phyloP scores from a whole-genome alignment of 257 asterid genomes.

The Fraxinus pennsylvanica region DNA sequence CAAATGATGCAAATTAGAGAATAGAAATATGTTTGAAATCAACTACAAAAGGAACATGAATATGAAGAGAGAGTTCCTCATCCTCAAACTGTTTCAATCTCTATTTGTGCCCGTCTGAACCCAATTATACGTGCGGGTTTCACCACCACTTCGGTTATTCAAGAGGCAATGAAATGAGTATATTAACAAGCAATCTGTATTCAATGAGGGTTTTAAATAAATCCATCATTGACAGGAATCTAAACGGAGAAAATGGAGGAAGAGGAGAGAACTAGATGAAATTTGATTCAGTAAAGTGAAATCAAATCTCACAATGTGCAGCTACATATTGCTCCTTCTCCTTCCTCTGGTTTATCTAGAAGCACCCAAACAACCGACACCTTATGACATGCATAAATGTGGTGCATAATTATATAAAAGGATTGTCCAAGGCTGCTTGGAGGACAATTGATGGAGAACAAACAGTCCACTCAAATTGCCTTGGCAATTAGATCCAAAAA shows the following conservation, averaged over 20 bases:
- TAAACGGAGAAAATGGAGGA: not conserved
- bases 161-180: conserved; percentile 12
- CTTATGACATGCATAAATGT: not conserved
- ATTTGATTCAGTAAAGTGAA: not conserved
- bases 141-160: conserved; percentile 26
- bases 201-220: not conserved
- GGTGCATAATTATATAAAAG: not conserved
- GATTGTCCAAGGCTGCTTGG: conserved; percentile 32
- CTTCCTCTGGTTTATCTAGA: not conserved
- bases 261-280: not conserved
- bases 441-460: conserved; percentile 17
- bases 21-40: not conserved
- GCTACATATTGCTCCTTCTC: not conserved
- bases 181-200: not conserved
- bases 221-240: not conserved
- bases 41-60: not conserved
- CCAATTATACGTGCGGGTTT: conserved; percentile 8
- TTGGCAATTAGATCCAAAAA: conserved; percentile 6
- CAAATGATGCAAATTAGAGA: not conserved
- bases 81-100: not conserved
- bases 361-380: not conserved
- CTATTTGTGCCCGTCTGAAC: conserved; percentile 29
- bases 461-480: conserved; percentile 33
- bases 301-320: not conserved
- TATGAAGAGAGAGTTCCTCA: not conserved